phyloP scores from a whole-genome alignment of 495 filamentous ascomycete species.

The Xylaria venustula region DNA sequence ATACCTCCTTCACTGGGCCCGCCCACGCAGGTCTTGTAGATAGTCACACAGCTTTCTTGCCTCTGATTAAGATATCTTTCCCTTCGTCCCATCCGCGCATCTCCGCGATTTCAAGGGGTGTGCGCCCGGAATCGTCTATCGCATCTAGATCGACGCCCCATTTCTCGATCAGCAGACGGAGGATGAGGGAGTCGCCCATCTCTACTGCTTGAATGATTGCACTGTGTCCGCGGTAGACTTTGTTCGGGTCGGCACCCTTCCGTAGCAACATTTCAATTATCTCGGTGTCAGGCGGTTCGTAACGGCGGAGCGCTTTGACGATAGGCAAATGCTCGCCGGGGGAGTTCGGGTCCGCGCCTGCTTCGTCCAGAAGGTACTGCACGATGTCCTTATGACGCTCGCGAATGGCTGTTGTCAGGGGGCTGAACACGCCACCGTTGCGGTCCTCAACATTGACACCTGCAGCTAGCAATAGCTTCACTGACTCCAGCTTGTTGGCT shows the following conservation, averaged over 20 bases:
- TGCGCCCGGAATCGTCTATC: constrained; percentile 39
- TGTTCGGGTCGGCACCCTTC: constrained; percentile 54
- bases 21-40: background rate
- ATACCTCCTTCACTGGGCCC: background rate
- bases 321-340: constrained; percentile 56
- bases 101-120: constrained; percentile 36
- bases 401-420: constrained; percentile 54
- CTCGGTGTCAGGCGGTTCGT: constrained; percentile 45
- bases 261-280: constrained; percentile 48
- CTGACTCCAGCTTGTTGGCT: constrained; percentile 44
- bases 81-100: constrained; percentile 39
- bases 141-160: constrained; percentile 41
- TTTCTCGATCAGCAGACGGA: constrained; percentile 45
- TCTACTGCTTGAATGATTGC: constrained; percentile 51
- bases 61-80: constrained; percentile 19
- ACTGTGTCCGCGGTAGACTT: constrained; percentile 55
- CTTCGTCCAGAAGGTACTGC: constrained; percentile 48
- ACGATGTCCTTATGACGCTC: constrained; percentile 51
- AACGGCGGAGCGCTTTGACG: constrained; percentile 52
- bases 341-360: constrained; percentile 50
- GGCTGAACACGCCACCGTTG: constrained; percentile 57
- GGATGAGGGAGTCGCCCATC: constrained; percentile 40
- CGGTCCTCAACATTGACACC: constrained; percentile 54
- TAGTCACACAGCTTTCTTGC: constrained; percentile 17
- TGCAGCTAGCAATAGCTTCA: constrained; percentile 46